Base-by-base conservation (phyloP, 352 stramenopile genomes). In the Globisporangium recalcitrans region DNA sequence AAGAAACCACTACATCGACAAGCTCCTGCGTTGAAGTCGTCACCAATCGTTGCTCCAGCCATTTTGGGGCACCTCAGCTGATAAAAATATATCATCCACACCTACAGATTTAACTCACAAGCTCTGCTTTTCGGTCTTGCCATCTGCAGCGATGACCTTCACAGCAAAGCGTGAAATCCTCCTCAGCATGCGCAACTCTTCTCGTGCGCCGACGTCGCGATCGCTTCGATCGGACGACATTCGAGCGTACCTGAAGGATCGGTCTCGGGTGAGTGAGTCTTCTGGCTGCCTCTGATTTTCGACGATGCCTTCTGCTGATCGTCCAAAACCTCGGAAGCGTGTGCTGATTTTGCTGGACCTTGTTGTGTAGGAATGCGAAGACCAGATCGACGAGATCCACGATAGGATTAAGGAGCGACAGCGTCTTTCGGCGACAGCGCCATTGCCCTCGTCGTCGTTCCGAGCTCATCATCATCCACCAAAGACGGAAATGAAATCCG, bases 341-440 rank as follows among this genome's bases (percentile, higher is more conserved):
- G n/a, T n/a, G n/a, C n/a, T n/a, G n/a, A n/a, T n/a, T n/a, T n/a
- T n/a, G n/a, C n/a, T n/a, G n/a, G n/a, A n/a, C n/a, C n/a, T n/a
- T n/a, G n/a, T n/a, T n/a, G n/a, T n/a, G n/a, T n/a, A 58, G 53
- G 53, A 46, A 46, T 59, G 53, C 53, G 34, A 59, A 2, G 53
- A 51, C 8, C 53, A 49, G 53, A 59, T 59, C 34, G 53, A 46
- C 4, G 34, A 59, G 53, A 4, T 59, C 34, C 53, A 46, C 0
- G 21, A 32, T 3, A 10, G 53, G 0, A 32, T 59, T 24, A 27
- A 8, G 13, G 32, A 34, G 5, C 53, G 53, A 8, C 49, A 49
- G 34, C 53, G 36, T 9, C 13, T 59, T 3, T 59, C 53, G 22
- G 31, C 1, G 13, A 36, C 53, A 26, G 36, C 21, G 11, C 34